Percentiles rank a stretch among this genome's conserved stretches.
phyloP scores from a whole-genome alignment of 164 flowering plant species.

The Umbilicus rupestris region DNA sequence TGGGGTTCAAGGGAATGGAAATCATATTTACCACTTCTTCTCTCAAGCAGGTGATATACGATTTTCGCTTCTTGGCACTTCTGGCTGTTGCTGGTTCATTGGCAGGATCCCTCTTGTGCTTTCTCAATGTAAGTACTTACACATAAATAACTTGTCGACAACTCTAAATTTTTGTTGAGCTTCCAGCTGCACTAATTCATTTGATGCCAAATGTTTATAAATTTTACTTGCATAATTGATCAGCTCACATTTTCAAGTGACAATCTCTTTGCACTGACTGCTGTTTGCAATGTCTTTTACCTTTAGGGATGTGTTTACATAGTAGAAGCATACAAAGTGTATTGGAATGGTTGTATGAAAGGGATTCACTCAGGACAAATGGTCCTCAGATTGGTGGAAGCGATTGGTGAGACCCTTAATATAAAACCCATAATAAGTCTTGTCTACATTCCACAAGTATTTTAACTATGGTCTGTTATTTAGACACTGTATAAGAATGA shows the following conservation, averaged over 20 bases:
- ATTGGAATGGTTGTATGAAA: constrained; percentile 75
- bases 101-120: constrained; percentile 92
- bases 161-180: background rate
- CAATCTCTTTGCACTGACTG: background rate
- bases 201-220: background rate
- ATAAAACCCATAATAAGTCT: background rate
- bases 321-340: constrained; percentile 78
- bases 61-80: constrained; percentile 97
- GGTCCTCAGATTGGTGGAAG: constrained; percentile 93
- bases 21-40: background rate
- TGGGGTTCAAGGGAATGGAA: too few species aligned
- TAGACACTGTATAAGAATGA: too few species aligned
- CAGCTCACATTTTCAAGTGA: background rate
- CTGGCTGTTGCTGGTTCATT: constrained; percentile 88
- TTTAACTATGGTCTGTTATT: too few species aligned
- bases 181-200: background rate
- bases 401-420: constrained; percentile 65
- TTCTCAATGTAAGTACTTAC: constrained; percentile 34
- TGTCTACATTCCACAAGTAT: background rate
- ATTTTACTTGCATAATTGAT: background rate
- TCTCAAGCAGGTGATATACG: constrained; percentile 45
- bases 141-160: background rate
- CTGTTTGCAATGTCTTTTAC: constrained; percentile 11
- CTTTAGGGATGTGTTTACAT: constrained; percentile 85
- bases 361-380: constrained; percentile 87